Conservation (phyloP, 352 stramenopile species). For the Thraustochytrium sp. region DNA sequence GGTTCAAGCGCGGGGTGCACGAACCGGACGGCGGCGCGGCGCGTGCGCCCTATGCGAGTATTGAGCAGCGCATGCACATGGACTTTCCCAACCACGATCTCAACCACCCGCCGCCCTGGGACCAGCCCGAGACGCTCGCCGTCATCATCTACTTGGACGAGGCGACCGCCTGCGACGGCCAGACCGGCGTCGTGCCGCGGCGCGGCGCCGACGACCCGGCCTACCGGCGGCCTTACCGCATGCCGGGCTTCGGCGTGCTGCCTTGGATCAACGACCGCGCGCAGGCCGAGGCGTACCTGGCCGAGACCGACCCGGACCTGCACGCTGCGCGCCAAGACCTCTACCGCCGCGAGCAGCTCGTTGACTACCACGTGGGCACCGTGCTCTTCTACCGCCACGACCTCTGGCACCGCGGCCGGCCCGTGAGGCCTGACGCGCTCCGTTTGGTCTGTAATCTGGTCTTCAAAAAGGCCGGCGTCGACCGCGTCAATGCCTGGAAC, state of each 20-base stretch:
- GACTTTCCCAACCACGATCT: conserved; percentile 22
- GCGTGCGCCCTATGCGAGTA: not conserved
- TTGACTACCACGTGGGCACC: not conserved
- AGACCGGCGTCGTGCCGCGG: not conserved
- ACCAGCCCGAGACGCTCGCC: not conserved
- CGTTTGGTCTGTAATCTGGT: conserved; percentile 3
- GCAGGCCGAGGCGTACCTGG: not conserved
- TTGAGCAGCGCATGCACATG: conserved; percentile 32
- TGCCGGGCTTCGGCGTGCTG: not conserved
- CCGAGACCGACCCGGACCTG: not conserved
- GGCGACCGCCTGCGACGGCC: not conserved
- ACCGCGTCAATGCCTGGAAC: not conserved
- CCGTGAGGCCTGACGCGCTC: not conserved
- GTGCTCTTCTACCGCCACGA: conserved; percentile 14
- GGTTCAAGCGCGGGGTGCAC: not conserved
- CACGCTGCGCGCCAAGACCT: not conserved
- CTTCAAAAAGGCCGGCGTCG: not conserved
- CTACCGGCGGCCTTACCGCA: not conserved
- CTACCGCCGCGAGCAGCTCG: not conserved
- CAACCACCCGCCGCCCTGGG: not conserved
- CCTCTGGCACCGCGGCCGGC: not conserved
- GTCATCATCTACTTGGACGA: conserved; percentile 19
- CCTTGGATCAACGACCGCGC: conserved; percentile 23
- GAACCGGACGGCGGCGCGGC: not conserved
- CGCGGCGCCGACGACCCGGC: not conserved